Evolutionary conservation across 495 filamentous ascomycete genomes (phyloP), one percentile per base, ranked within the genome.

Genomic region (Xylaria acuta): DNA sequence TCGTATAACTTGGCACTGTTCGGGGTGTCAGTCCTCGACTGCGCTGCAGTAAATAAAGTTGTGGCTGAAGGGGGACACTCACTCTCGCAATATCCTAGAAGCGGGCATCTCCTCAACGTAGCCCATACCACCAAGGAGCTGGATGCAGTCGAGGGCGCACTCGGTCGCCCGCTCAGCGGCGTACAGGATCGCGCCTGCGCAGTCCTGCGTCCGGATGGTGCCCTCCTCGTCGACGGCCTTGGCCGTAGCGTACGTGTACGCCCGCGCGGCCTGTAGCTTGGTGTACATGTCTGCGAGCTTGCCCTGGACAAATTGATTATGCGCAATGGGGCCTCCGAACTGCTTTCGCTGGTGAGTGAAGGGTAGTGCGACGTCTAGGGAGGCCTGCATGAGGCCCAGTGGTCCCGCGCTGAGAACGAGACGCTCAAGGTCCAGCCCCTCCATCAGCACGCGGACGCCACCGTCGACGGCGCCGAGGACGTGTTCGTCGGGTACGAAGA

Each of bases 201-300:
- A 98, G 82, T 99, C 97, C 80, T 96, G 92, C 1, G 95, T 97
- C 5, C 88, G 83, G 72, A 96, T 91, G 0, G 81, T 76, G 4
- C 88, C 89, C n/a, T 85, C 81, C 77, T 92, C 89, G 75, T 98
- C 95, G 14, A 97, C 89, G 25, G 87, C 82, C 32, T 85, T 86
- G n/a, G 94, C 94, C 5, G 92, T 93, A 30, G 88, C 84, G 70
- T 93, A 92, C 0, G 93, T 97, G 81, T 96, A 97, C 38, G 93
- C 87, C 20, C 90, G 86, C 4, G 92, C 90, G 5, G 93, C 94
- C 71, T 92, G 91, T 36, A 95, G 87, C 81, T 97, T 96, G 43
- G 93, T 97, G 84, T 98, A 96, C 94, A 99, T 98, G 80, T 98
- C 94, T 69, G 96, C 94, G 27, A 98, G 86, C 80, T 95, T 95